Percentiles rank a stretch among this genome's conserved stretches.
Conservation (phyloP, 106 monocot species). For the Allium sativum region DNA sequence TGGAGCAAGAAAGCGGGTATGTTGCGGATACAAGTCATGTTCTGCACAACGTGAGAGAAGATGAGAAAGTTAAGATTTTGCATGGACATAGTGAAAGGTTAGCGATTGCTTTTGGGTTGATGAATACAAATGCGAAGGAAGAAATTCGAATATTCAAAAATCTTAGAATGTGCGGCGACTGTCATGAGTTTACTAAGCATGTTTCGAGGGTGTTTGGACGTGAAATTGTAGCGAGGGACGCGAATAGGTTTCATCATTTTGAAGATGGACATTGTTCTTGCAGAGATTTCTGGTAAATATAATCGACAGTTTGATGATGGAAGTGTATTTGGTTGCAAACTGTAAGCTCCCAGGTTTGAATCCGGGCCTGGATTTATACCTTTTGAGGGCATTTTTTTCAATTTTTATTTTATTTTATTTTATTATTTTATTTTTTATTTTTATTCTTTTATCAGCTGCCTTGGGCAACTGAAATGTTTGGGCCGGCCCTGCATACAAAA, state of each 20-base stretch:
- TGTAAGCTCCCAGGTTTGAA: too few relatives aligned
- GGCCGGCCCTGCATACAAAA: too few relatives aligned
- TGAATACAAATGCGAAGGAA: slow-evolving; percentile 20
- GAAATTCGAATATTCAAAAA: slow-evolving; percentile 69
- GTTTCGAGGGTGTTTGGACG: slow-evolving; percentile 33
- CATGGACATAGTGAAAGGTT: slow-evolving; percentile 63
- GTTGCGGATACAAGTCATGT: slow-evolving; percentile 34
- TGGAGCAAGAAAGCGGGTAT: slow-evolving; percentile 46
- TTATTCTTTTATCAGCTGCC: too few relatives aligned
- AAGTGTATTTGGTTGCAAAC: too few relatives aligned
- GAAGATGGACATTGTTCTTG: slow-evolving; percentile 71
- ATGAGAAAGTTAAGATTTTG: slow-evolving; percentile 44
- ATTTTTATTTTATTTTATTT: too few relatives aligned
- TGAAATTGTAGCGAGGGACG: slow-evolving; percentile 59
- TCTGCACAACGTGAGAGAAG: slow-evolving; percentile 42
- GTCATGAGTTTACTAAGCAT: slow-evolving; percentile 62
- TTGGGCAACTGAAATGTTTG: too few relatives aligned
- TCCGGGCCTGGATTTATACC: too few relatives aligned
- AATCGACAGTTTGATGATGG: too few relatives aligned
- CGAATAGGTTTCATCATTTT: slow-evolving; percentile 80
- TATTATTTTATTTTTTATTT: too few relatives aligned
- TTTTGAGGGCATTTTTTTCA: too few relatives aligned
- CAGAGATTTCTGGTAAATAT: slow-evolving; percentile 65
- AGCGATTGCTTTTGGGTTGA: slow-evolving; percentile 61
- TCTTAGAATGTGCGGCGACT: slow-evolving; percentile 78